Evolutionary conservation across 768 basidiomycete species (phyloP).

Genomic region (Pulveroboletus sp.): DNA sequence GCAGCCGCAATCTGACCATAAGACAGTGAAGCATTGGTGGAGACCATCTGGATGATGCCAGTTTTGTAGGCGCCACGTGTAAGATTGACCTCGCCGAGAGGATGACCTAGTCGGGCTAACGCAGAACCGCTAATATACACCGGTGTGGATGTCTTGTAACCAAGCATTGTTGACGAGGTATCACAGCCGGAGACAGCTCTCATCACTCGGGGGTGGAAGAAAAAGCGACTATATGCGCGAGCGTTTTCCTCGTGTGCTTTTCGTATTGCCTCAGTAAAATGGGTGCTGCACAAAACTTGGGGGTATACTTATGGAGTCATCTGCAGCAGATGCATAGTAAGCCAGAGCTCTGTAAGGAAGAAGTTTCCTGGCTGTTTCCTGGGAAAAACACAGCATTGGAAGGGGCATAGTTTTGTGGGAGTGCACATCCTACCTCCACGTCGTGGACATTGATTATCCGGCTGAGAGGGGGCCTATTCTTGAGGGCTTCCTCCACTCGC

Average conservation of each 20-base stretch:
- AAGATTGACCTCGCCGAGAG: conserved; percentile 82
- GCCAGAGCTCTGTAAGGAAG: conserved; percentile 73
- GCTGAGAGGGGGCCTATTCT: conserved; percentile 57
- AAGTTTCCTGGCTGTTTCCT: conserved; percentile 69
- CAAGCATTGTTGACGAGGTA: conserved; percentile 70
- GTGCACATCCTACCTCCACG: conserved; percentile 56
- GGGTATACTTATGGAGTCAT: conserved; percentile 73
- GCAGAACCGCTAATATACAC: conserved; percentile 83
- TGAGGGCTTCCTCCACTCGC: conserved; percentile 57
- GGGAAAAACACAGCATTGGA: neutral
- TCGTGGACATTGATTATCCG: conserved; percentile 74
- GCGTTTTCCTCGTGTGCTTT: conserved; percentile 64
- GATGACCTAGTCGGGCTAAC: conserved; percentile 83
- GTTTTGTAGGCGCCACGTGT: conserved; percentile 61
- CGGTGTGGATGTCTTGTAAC: conserved; percentile 67
- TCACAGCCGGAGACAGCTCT: conserved; percentile 57
- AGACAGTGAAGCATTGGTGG: conserved; percentile 70
- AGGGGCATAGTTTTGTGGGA: neutral
- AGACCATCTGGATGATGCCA: conserved; percentile 82
- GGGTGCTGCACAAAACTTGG: conserved; percentile 2
- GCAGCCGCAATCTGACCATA: conserved; percentile 56
- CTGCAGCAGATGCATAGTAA: conserved; percentile 83
- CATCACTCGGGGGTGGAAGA: conserved; percentile 84
- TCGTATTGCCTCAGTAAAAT: conserved; percentile 9
- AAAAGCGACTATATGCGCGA: conserved; percentile 80